Conservation (phyloP, 2,329 filamentous ascomycete species). For the Cytospora leucostoma region DNA sequence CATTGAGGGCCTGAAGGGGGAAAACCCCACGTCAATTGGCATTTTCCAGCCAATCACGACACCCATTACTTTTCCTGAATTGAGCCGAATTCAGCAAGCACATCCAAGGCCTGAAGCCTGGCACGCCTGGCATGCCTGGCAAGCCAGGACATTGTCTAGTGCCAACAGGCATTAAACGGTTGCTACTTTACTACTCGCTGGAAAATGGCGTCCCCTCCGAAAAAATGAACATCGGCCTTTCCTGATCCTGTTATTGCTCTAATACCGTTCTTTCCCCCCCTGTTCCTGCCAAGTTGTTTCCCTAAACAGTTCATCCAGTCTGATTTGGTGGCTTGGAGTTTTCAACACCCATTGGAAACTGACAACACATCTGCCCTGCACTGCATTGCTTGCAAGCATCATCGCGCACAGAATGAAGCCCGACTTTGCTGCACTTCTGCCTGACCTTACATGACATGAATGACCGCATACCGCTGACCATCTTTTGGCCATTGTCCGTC, state of each 20-base stretch:
- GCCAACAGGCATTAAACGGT: conserved; percentile 21
- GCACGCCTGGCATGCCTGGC: not conserved
- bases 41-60: conserved; percentile 41
- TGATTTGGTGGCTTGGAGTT: conserved; percentile 10
- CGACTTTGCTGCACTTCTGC: conserved; percentile 49
- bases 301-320: conserved; percentile 12
- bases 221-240: conserved; percentile 15
- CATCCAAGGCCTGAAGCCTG: conserved; percentile 12
- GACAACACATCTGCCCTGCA: conserved; percentile 1
- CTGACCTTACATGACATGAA: conserved; percentile 40
- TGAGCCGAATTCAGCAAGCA: conserved; percentile 24
- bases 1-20: conserved; percentile 1
- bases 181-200: conserved; percentile 20
- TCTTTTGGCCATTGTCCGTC: conserved; percentile 4
- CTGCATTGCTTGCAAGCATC: conserved; percentile 40
- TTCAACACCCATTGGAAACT: conserved; percentile 1
- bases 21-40: conserved; percentile 31
- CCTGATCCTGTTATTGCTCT: not conserved
- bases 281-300: conserved; percentile 4
- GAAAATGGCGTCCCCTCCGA: conserved; percentile 17
- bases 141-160: conserved; percentile 16
- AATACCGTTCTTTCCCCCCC: not conserved
- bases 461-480: conserved; percentile 9
- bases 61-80: conserved; percentile 29
- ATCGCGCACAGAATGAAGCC: conserved; percentile 43